Evolutionary conservation across 2,329 filamentous ascomycete genomes (phyloP).

Genomic region (Verticillium albo-atrum): DNA sequence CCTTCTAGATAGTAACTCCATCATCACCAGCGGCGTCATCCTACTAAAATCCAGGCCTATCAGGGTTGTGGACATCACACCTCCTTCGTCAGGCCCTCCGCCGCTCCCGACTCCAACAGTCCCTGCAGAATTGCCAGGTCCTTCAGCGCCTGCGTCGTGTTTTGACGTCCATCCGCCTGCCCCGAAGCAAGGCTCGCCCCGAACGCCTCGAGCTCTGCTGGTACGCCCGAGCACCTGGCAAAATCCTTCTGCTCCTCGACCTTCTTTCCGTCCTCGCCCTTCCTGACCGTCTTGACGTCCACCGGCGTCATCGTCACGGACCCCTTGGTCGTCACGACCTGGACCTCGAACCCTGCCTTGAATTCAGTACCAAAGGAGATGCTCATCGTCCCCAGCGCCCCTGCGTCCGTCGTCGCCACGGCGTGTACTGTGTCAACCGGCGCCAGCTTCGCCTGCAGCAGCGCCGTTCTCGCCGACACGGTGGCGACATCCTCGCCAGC

Average conservation of each 20-base stretch:
- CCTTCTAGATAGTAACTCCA: no score
- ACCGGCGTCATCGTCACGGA: constrained; percentile 44
- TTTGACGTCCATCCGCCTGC: constrained; percentile 43
- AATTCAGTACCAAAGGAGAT: constrained; percentile 54
- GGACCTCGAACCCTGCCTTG: constrained; percentile 44
- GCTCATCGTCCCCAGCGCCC: constrained; percentile 51
- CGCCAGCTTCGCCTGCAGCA: constrained; percentile 51
- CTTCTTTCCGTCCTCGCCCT: constrained; percentile 26
- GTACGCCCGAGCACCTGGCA: constrained; percentile 48
- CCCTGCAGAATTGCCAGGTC: constrained; percentile 57
- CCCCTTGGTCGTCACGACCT: constrained; percentile 54
- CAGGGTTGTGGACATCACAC: no score
- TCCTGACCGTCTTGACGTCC: constrained; percentile 32
- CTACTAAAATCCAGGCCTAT: no score
- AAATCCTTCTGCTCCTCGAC: constrained; percentile 32
- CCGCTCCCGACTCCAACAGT: constrained; percentile 43
- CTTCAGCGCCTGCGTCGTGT: constrained; percentile 52
- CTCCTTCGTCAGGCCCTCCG: constrained; percentile 24
- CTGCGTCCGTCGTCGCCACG: constrained; percentile 47
- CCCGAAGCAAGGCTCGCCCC: constrained; percentile 46
- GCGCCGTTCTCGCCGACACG: constrained; percentile 37
- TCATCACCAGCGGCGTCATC: background rate
- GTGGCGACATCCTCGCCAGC: constrained; percentile 46
- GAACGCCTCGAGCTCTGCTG: constrained; percentile 58
- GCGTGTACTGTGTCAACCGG: constrained; percentile 65